These are phyloP conservation scores for Beauveria sp. DNA, from an alignment of 2,329 filamentous ascomycete genomes.

Conservation along the genomic window DNA sequence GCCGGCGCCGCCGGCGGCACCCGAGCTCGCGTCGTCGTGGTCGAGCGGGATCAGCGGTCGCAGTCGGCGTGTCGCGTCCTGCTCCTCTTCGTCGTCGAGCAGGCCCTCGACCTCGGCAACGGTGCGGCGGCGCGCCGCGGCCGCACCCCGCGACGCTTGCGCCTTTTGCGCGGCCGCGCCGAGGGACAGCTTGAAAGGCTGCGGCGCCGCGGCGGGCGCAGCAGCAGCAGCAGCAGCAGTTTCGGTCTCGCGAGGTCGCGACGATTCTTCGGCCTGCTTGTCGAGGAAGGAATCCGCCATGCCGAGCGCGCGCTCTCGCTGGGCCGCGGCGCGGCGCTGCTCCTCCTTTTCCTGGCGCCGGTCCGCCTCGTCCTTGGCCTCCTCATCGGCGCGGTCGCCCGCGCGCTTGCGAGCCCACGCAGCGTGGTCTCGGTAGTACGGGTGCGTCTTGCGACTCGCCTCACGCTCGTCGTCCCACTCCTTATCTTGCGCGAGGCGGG, in stretches of 20 bases:
- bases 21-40: slow-evolving; percentile 51
- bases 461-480: slow-evolving; percentile 93
- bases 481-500: slow-evolving; percentile 54
- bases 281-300: slow-evolving; percentile 90
- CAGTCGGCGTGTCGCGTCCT: slow-evolving; percentile 54
- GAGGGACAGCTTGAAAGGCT: slow-evolving; percentile 87
- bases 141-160: slow-evolving; percentile 45
- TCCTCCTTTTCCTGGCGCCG: slow-evolving; percentile 72
- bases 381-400: slow-evolving; percentile 65
- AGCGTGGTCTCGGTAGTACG: slow-evolving; percentile 82
- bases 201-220: slow-evolving; percentile 45
- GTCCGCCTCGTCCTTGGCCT: slow-evolving; percentile 73
- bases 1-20: slow-evolving; percentile 17
- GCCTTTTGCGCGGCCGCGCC: slow-evolving; percentile 76
- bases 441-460: slow-evolving; percentile 58
- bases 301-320: slow-evolving; percentile 70
- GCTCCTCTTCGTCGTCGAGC: slow-evolving; percentile 89
- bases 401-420: slow-evolving; percentile 79
- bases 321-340: slow-evolving; percentile 56
- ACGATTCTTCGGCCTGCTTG: slow-evolving; percentile 69
- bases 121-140: slow-evolving; percentile 59
- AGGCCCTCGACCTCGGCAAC: slow-evolving; percentile 91
- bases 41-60: slow-evolving; percentile 76
- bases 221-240: slow-evolving; percentile 28
- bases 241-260: slow-evolving; percentile 34